A percentile compares a stretch with the other conserved stretches of the same genome.
Conservation (phyloP, 2,329 filamentous ascomycete species). For the Tolypocladium cylindrosporum region DNA sequence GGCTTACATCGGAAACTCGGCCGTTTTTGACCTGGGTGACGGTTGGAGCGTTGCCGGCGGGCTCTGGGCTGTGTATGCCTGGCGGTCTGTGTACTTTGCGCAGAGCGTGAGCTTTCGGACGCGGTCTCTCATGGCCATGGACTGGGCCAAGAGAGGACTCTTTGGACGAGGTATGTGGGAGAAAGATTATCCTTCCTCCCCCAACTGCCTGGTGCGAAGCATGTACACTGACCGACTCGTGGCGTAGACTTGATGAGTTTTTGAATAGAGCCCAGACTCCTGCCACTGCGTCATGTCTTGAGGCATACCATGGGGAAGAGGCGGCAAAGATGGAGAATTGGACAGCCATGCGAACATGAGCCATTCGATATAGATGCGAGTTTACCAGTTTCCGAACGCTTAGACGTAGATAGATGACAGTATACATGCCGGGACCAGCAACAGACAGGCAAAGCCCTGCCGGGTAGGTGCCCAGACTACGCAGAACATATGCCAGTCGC, state of each 20-base stretch:
- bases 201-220: neutral
- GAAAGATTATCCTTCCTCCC: neutral
- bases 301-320: neutral
- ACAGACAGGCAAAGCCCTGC: neutral
- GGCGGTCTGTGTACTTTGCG: constrained; percentile 94
- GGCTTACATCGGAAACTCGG: constrained; percentile 93
- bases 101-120: constrained; percentile 93
- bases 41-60: constrained; percentile 75
- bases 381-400: neutral
- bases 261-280: constrained; percentile 14
- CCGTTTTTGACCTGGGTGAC: constrained; percentile 79
- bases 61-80: constrained; percentile 87
- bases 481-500: neutral
- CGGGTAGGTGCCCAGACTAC: neutral
- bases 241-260: constrained; percentile 42
- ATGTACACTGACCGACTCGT: neutral
- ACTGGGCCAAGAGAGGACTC: constrained; percentile 92
- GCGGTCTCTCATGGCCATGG: constrained; percentile 84
- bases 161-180: constrained; percentile 82
- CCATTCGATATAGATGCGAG: neutral
- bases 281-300: neutral
- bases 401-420: neutral
- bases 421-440: neutral
- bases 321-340: neutral
- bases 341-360: neutral